Conservation (phyloP, 225 moss, liverwort and hornwort genomes). For the Marchantia polymorpha region DNA sequence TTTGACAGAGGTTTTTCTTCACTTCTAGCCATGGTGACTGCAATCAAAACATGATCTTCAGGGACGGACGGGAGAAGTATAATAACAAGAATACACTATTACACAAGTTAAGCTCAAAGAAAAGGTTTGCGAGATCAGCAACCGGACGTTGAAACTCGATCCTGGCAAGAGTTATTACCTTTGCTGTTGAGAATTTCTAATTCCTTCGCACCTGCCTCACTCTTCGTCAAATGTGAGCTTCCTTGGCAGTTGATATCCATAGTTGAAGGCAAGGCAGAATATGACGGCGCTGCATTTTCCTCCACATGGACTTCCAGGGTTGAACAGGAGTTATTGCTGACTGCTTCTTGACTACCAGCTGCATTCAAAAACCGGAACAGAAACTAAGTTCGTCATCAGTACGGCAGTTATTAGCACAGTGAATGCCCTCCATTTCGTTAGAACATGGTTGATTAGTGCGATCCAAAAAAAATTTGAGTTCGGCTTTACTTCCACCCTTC, state of each 20-base stretch:
- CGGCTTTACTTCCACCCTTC: no score
- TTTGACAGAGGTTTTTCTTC: conserved; percentile 5
- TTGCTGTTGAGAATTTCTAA: neutral
- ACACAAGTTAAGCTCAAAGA: no score
- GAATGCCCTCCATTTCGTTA: no score
- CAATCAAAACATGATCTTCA: neutral
- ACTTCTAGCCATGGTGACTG: conserved; percentile 23
- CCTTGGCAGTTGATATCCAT: neutral
- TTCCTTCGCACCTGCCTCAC: neutral
- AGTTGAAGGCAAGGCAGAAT: neutral
- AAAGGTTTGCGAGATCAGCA: neutral
- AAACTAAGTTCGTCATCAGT: neutral
- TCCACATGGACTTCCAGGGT: neutral
- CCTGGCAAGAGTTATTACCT: neutral
- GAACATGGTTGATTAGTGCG: no score
- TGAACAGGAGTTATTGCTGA: neutral
- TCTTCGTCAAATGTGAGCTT: neutral
- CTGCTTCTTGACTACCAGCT: conserved; percentile 1
- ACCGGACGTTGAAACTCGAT: neutral
- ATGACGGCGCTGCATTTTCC: neutral
- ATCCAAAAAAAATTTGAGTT: no score
- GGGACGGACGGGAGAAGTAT: no score
- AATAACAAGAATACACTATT: no score
- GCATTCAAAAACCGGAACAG: neutral
- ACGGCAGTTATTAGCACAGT: no score